phyloP scores from a whole-genome alignment of 805 yeast genomes.

The Saccharomycopsis guyanensis region DNA sequence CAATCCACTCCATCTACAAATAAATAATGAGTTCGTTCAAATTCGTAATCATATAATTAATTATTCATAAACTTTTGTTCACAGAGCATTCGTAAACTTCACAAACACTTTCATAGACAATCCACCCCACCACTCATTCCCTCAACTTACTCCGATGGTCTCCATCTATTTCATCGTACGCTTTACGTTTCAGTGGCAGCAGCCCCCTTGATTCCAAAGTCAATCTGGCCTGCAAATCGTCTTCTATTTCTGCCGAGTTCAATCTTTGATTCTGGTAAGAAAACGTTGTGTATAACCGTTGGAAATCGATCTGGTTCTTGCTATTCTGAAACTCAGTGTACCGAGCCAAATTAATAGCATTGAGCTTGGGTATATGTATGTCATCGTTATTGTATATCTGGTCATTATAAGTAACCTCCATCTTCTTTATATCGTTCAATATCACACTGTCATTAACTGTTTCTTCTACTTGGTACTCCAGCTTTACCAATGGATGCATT shows the following conservation, averaged over 20 bases:
- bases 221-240: background rate
- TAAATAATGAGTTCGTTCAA: no score
- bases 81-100: no score
- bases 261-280: constrained; percentile 7
- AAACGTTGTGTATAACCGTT: constrained; percentile 7
- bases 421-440: background rate
- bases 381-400: background rate
- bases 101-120: no score
- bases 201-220: background rate
- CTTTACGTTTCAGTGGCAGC: no score
- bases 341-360: constrained; percentile 5
- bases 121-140: no score
- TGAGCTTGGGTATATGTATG: background rate
- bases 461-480: background rate
- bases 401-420: background rate
- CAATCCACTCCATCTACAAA: no score
- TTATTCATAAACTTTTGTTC: no score
- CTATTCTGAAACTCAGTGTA: constrained; percentile 1
- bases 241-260: background rate
- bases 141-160: no score
- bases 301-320: constrained; percentile 5
- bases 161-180: no score
- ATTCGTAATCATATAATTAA: no score
- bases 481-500: constrained; percentile 7
- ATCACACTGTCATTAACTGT: background rate